A percentile compares a stretch with the other conserved stretches of the same genome.
These are phyloP conservation scores for Hyaloraphidium curvatum DNA, from an alignment of 192 early-diverging fungal genomes.

Conservation along the genomic window DNA sequence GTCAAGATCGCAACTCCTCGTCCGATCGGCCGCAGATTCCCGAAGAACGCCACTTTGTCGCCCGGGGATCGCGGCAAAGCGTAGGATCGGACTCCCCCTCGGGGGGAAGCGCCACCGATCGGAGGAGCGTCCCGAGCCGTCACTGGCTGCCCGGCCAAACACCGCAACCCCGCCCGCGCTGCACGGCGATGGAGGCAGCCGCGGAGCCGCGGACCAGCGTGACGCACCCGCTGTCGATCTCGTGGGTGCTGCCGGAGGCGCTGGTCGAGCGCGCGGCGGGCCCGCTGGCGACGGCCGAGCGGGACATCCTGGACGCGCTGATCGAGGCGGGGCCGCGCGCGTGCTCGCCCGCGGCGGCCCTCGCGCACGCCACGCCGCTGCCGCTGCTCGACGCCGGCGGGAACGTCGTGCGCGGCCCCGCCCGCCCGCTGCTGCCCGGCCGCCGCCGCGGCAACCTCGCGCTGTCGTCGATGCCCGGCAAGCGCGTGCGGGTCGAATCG, in stretches of 20 bases:
- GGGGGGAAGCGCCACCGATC: too few relatives aligned
- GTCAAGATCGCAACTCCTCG: too few relatives aligned
- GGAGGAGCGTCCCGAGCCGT: too few relatives aligned
- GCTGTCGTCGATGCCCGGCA: slow-evolving; percentile 54
- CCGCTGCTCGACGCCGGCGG: neutral
- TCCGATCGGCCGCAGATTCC: too few relatives aligned
- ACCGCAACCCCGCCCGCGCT: too few relatives aligned
- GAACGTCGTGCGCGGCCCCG: neutral
- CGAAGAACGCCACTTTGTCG: too few relatives aligned
- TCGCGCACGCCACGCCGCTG: neutral
- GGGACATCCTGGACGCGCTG: too few relatives aligned
- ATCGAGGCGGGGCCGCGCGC: neutral
- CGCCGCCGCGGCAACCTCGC: slow-evolving; percentile 34
- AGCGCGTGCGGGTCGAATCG: slow-evolving; percentile 45
- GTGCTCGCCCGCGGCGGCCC: neutral
- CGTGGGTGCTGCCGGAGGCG: slow-evolving; percentile 16
- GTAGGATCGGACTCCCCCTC: too few relatives aligned
- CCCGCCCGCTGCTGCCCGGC: neutral
- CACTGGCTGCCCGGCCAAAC: too few relatives aligned
- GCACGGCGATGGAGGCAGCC: too few relatives aligned
- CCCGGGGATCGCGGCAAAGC: too few relatives aligned
- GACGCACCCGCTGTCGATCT: slow-evolving; percentile 19
- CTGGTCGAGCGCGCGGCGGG: neutral
- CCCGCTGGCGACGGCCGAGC: too few relatives aligned
- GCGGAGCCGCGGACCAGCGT: slow-evolving; percentile 8